Conservation (phyloP, 805 yeast genomes). For the Metschnikowia dekortorum region DNA sequence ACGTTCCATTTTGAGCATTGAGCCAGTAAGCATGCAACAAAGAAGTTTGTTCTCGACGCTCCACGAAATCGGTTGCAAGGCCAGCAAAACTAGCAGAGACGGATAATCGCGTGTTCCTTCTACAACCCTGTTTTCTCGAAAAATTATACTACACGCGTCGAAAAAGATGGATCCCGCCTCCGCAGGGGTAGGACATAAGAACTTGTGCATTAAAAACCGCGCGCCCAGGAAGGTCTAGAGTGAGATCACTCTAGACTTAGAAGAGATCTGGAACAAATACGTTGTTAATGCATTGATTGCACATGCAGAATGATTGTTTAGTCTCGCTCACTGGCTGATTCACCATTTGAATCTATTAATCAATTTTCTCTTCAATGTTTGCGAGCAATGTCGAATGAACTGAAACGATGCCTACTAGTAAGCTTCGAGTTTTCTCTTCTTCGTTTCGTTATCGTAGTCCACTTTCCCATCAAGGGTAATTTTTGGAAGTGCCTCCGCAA, state of each 20-base stretch:
- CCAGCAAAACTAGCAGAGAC: background rate
- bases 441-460: constrained; percentile 3
- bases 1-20: background rate
- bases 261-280: background rate
- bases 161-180: background rate
- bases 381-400: too few species aligned
- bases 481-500: constrained; percentile 8
- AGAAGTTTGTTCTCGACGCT: background rate
- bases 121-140: background rate
- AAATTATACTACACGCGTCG: background rate
- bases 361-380: too few species aligned
- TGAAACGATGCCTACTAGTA: background rate
- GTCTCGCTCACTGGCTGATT: background rate
- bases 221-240: background rate
- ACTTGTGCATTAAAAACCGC: background rate
- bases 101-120: background rate
- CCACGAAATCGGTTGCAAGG: background rate
- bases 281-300: background rate
- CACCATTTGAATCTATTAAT: background rate
- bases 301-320: background rate
- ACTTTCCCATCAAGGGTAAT: constrained; percentile 5
- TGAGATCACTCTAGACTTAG: too few species aligned
- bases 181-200: background rate
- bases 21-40: constrained; percentile 1
- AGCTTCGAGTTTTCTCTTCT: constrained; percentile 8